Evolutionary conservation across 176 grass and related monocot genomes (phyloP).

Genomic region (Musa acuminata): DNA sequence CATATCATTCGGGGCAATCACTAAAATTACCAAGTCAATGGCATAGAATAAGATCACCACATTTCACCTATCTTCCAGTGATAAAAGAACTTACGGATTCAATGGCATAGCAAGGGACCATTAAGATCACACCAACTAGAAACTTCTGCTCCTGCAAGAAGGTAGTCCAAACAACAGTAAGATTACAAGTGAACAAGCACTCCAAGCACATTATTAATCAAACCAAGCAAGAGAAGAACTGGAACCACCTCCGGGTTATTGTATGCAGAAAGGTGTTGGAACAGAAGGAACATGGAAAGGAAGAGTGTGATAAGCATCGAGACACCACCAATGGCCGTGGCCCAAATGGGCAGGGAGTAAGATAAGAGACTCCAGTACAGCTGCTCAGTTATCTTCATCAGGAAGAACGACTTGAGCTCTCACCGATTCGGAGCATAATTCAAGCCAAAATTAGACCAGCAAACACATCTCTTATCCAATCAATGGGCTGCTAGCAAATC

Average conservation of each 20-base stretch:
- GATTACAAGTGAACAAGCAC: not conserved
- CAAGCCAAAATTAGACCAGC: too few species aligned
- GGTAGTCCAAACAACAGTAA: not conserved
- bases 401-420: too few species aligned
- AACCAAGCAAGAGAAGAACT: not conserved
- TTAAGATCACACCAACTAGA: slow-evolving; percentile 63
- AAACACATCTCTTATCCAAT: too few species aligned
- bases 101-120: slow-evolving; percentile 61
- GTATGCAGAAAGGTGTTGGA: slow-evolving; percentile 64
- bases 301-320: slow-evolving; percentile 35
- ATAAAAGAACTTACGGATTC: slow-evolving; percentile 52
- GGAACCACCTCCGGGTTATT: slow-evolving; percentile 66
- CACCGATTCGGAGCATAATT: too few species aligned
- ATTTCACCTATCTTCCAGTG: too few species aligned
- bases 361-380: slow-evolving; percentile 23
- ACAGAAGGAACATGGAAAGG: slow-evolving; percentile 50
- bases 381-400: slow-evolving; percentile 33
- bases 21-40: not conserved
- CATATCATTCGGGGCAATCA: too few species aligned
- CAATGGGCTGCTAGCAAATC: too few species aligned
- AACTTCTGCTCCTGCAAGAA: slow-evolving; percentile 77
- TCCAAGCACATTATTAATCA: not conserved
- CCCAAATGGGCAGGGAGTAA: slow-evolving; percentile 44
- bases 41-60: not conserved
- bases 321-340: slow-evolving; percentile 33